Base-by-base conservation (phyloP, 768 basidiomycete genomes). In the Rhodotorula kratochvilovae region DNA sequence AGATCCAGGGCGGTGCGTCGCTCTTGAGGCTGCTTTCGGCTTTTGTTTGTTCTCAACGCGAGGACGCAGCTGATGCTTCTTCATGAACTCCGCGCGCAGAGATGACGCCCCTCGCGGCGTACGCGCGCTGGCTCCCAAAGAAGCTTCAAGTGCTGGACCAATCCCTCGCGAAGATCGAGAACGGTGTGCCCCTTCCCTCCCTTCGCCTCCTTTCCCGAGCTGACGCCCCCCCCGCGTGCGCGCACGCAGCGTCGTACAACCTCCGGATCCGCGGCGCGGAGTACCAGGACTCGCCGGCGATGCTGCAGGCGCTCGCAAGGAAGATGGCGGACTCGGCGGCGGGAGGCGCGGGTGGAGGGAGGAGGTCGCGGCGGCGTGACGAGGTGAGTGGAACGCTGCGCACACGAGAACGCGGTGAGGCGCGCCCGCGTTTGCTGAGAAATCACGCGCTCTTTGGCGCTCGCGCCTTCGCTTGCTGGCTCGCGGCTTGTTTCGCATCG, bases 101-200 rank as follows among this genome's bases (percentile, higher is more conserved):
- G 77, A 91, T 95, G 78, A 92, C 94, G 77, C 83, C 82, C 21
- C 85, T 91, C 73, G 86, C 87, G 1, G 87, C 89, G 1, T 83
- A 87, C 77, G 83, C 91, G 60, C 84, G 84, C 55, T 88, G 89
- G 58, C 83, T 99, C 53, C 83, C 84, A 65, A 94, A 91, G 83
- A 99, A 99, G 81, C 92, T 96, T 78, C 79, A 82, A 5, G 90
- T 95, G 27, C 95, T 93, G 1, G 81, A 84, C 5, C 87, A 90
- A 76, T 95, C 92, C n/a, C 83, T 99, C 15, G 86, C 88, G 78
- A 99, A 98, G 81, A 94, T 98, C 61, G 95, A 99, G 84, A 86
- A 89, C 77, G 92, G 94, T 95, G 73, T 23, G 3, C 16, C 42
- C 33, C 17, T 23, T 25, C 16, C 25, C 15, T 5, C 17, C n/a